Conservation (phyloP, 495 filamentous ascomycete species). For the Cladorrhinum samala region DNA sequence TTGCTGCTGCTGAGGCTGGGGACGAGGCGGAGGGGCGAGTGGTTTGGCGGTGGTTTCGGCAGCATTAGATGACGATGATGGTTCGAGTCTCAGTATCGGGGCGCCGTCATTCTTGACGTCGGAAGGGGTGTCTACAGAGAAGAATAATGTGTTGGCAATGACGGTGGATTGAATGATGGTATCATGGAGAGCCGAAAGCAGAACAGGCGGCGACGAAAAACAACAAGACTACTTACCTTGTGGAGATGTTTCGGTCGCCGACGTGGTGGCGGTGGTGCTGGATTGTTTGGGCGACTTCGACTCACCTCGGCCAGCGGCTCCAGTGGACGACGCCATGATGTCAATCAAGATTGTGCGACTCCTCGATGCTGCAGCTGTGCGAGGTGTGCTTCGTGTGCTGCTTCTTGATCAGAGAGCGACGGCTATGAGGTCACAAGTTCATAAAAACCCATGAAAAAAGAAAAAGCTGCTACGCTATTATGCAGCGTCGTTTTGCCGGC, state of each 20-base stretch:
- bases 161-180: slow-evolving; percentile 5
- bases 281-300: slow-evolving; percentile 35
- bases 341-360: slow-evolving; percentile 32
- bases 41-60: slow-evolving; percentile 48
- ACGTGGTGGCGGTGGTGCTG: slow-evolving; percentile 26
- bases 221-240: slow-evolving; percentile 27
- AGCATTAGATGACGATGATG: slow-evolving; percentile 31
- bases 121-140: slow-evolving; percentile 19
- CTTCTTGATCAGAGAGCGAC: slow-evolving; percentile 7
- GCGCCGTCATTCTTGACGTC: slow-evolving; percentile 34
- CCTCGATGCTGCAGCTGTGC: slow-evolving; percentile 20
- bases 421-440: slow-evolving; percentile 30
- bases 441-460: slow-evolving; percentile 20
- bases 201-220: neutral
- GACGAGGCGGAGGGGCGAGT: slow-evolving; percentile 76
- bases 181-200: too few species aligned
- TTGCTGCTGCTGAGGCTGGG: slow-evolving; percentile 46
- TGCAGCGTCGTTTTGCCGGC: slow-evolving; percentile 20
- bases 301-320: slow-evolving; percentile 27
- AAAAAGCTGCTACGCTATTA: slow-evolving; percentile 18
- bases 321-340: slow-evolving; percentile 37
- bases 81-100: slow-evolving; percentile 27
- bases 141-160: slow-evolving; percentile 19
- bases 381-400: neutral
- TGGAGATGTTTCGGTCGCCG: slow-evolving; percentile 15